Percentiles rank a stretch among this genome's conserved stretches.
These are phyloP conservation scores for Karstenula rhodostoma DNA, from an alignment of 2,329 filamentous ascomycete genomes.

Conservation along the genomic window DNA sequence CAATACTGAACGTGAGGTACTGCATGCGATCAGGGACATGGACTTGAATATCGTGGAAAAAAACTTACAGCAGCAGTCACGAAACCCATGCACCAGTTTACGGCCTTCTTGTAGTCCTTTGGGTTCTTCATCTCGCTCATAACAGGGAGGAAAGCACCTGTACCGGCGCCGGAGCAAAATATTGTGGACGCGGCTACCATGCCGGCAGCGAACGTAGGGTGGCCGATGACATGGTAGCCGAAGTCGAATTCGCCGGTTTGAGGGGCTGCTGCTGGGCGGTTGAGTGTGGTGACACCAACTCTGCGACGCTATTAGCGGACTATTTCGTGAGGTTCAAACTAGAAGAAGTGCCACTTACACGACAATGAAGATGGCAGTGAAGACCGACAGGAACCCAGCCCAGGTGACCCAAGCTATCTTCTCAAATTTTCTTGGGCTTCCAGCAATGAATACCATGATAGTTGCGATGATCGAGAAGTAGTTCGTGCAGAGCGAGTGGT, in stretches of 20 bases:
- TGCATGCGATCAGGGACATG: neutral
- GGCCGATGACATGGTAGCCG: conserved; percentile 64
- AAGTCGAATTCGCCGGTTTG: conserved; percentile 66
- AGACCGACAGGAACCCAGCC: conserved; percentile 67
- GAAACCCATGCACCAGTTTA: conserved; percentile 67
- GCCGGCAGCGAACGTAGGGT: conserved; percentile 66
- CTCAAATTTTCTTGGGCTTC: conserved; percentile 66
- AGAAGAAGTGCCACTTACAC: conserved; percentile 42
- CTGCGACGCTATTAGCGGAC: conserved; percentile 17
- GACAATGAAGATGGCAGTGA: conserved; percentile 65
- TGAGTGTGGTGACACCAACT: conserved; percentile 64
- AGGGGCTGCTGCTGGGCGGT: conserved; percentile 68
- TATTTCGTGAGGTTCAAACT: neutral
- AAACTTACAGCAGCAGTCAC: conserved; percentile 59
- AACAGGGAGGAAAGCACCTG: conserved; percentile 69
- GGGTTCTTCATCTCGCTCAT: conserved; percentile 71
- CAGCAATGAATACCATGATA: conserved; percentile 52
- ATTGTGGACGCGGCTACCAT: conserved; percentile 66
- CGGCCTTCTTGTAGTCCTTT: conserved; percentile 66
- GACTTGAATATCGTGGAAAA: neutral
- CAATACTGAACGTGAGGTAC: conserved; percentile 58
- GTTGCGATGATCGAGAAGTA: conserved; percentile 67
- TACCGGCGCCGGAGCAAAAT: conserved; percentile 67
- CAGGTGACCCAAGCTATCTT: conserved; percentile 70
- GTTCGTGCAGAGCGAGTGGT: conserved; percentile 67